Conservation (phyloP, 495 filamentous ascomycete genomes). For the Usnea hakonensis region DNA sequence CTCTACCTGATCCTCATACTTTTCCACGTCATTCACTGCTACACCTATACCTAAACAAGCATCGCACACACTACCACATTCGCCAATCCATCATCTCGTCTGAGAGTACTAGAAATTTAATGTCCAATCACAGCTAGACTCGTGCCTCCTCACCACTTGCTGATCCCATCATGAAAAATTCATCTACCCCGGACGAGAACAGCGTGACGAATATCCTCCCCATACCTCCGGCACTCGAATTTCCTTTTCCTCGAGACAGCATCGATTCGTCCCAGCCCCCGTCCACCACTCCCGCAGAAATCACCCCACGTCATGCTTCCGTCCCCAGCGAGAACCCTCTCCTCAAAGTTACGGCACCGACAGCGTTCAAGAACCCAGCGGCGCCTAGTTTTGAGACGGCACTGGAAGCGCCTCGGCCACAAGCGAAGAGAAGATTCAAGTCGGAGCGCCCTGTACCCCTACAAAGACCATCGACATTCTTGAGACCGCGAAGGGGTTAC, state of each 20-base stretch:
- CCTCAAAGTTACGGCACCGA: background rate
- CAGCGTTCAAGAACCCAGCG: background rate
- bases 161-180: background rate
- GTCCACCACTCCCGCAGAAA: background rate
- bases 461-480: constrained; percentile 10
- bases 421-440: constrained; percentile 4
- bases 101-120: background rate
- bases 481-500: constrained; percentile 14
- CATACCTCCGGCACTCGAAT: constrained; percentile 23
- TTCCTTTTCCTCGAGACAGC: constrained; percentile 20
- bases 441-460: constrained; percentile 17
- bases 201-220: constrained; percentile 21
- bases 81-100: background rate
- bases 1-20: background rate
- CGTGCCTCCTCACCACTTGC: background rate
- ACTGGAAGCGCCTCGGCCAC: constrained; percentile 4
- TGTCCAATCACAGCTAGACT: background rate
- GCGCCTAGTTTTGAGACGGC: background rate
- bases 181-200: background rate
- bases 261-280: constrained; percentile 9
- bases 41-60: background rate
- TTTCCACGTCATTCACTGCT: background rate
- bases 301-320: constrained; percentile 4
- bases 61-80: background rate
- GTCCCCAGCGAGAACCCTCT: background rate